These are phyloP conservation scores for Plenodomus lindquistii DNA, from an alignment of 2,329 filamentous ascomycete genomes.

Conservation along the genomic window DNA sequence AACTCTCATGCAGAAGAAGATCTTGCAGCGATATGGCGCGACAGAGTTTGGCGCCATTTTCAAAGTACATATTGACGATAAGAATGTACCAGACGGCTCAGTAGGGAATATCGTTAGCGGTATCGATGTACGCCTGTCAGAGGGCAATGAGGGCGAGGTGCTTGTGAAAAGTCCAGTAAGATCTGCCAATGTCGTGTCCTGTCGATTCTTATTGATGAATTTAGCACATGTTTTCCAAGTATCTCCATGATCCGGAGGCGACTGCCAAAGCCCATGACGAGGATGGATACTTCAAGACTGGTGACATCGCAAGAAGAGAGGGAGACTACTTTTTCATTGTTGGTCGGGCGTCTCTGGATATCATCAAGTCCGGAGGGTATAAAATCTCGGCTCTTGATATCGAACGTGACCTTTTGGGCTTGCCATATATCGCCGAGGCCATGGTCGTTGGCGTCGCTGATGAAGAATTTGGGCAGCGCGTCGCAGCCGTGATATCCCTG, in stretches of 20 bases:
- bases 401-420: constrained; percentile 56
- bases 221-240: constrained; percentile 49
- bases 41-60: constrained; percentile 52
- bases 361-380: constrained; percentile 61
- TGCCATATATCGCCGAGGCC: constrained; percentile 56
- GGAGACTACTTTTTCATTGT: constrained; percentile 57
- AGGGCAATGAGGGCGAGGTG: constrained; percentile 56
- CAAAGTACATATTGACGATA: constrained; percentile 44
- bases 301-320: constrained; percentile 48
- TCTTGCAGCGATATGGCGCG: constrained; percentile 50
- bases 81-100: constrained; percentile 32
- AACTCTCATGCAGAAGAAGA: constrained; percentile 47
- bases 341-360: constrained; percentile 56
- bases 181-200: neutral
- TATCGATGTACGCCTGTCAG: constrained; percentile 47
- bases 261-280: constrained; percentile 51
- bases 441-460: constrained; percentile 59
- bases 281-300: constrained; percentile 56
- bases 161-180: constrained; percentile 43
- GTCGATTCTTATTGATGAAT: neutral
- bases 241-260: constrained; percentile 48
- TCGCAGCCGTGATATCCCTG: constrained; percentile 56
- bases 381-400: constrained; percentile 61
- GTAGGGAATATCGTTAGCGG: constrained; percentile 46
- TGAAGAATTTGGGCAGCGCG: constrained; percentile 59